Percentiles rank a stretch among this genome's conserved stretches.
Conservation (phyloP, 805 yeast genomes). For the Myxozyma udenii region DNA sequence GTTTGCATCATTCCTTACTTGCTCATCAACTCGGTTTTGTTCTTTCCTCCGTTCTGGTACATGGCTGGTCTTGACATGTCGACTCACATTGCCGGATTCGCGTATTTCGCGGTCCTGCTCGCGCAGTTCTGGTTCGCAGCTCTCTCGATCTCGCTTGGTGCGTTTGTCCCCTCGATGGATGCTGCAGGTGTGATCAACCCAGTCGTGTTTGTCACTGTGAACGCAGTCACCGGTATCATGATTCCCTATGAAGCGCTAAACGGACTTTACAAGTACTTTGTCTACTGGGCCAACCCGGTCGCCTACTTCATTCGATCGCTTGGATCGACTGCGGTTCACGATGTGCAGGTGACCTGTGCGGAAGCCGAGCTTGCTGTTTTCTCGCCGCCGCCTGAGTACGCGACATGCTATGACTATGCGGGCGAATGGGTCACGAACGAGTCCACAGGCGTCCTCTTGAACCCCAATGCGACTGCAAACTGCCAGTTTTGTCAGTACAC, state of each 20-base stretch:
- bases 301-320: constrained; percentile 61
- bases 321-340: constrained; percentile 55
- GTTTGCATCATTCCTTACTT: constrained; percentile 61
- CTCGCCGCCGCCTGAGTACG: constrained; percentile 52
- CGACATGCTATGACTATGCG: constrained; percentile 47
- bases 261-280: constrained; percentile 72
- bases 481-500: constrained; percentile 62
- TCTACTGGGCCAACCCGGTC: constrained; percentile 71
- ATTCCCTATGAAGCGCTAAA: constrained; percentile 53
- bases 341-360: constrained; percentile 48
- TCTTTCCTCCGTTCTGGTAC: constrained; percentile 60
- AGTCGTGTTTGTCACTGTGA: constrained; percentile 56
- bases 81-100: constrained; percentile 43
- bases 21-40: constrained; percentile 56
- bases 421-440: constrained; percentile 46
- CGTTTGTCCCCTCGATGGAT: constrained; percentile 41
- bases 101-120: constrained; percentile 44
- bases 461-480: constrained; percentile 44
- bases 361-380: constrained; percentile 48
- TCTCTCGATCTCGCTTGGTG: constrained; percentile 45
- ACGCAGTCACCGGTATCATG: constrained; percentile 78
- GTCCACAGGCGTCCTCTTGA: constrained; percentile 49
- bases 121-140: constrained; percentile 30
- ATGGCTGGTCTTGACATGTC: constrained; percentile 67
- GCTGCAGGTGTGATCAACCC: constrained; percentile 54